Conservation (phyloP, 2,329 filamentous ascomycete genomes). For the Ophiostoma himal-ulmi region DNA sequence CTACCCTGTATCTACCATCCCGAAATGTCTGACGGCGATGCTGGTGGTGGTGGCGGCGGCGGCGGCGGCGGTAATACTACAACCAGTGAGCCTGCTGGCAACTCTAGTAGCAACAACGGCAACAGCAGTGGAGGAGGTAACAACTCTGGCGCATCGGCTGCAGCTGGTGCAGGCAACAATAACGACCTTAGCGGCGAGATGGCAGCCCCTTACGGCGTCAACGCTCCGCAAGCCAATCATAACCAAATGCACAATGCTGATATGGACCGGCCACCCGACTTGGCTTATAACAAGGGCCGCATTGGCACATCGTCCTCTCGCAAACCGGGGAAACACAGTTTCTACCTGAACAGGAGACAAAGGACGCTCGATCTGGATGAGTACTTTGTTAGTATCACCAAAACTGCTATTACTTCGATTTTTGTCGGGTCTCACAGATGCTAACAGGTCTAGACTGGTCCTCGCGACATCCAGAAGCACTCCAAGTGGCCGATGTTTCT, state of each 20-base stretch:
- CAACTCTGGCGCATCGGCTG: background rate
- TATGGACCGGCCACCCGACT: slow-evolving; percentile 19
- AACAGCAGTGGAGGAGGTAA: background rate
- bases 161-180: background rate
- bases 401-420: background rate
- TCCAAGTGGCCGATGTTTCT: slow-evolving; percentile 75
- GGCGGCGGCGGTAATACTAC: background rate
- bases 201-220: slow-evolving; percentile 17
- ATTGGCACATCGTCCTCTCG: slow-evolving; percentile 28
- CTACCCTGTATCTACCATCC: background rate
- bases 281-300: slow-evolving; percentile 19
- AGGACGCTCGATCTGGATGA: slow-evolving; percentile 40
- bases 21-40: slow-evolving; percentile 23
- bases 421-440: background rate
- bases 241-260: slow-evolving; percentile 14
- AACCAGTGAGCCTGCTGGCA: background rate
- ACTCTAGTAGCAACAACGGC: background rate
- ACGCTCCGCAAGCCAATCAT: background rate
- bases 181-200: slow-evolving; percentile 17
- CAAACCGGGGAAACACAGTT: slow-evolving; percentile 29
- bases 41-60: background rate
- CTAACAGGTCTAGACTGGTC: slow-evolving; percentile 41
- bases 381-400: slow-evolving; percentile 38
- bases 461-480: slow-evolving; percentile 61
- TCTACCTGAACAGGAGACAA: slow-evolving; percentile 32